These are phyloP conservation scores for Tricholoma matsutake DNA, from an alignment of 768 basidiomycete species.

Conservation along the genomic window DNA sequence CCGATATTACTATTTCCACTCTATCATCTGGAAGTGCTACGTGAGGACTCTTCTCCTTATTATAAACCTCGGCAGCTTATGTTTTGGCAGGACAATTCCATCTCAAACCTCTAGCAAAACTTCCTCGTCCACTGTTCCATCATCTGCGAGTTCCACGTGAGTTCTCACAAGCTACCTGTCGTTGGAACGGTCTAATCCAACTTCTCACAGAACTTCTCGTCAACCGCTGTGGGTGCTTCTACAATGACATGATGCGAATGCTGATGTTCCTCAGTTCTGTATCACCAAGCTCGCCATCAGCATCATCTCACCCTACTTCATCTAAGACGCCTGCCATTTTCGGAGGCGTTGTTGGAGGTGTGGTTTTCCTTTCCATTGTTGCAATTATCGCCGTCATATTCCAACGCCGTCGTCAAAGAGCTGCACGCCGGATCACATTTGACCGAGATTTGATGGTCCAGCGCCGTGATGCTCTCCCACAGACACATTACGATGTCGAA, in stretches of 20 bases:
- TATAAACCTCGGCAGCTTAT: not conserved
- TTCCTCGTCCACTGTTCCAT: not conserved
- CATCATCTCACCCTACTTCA: not conserved
- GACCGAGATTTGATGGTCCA: not conserved
- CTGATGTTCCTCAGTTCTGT: not conserved
- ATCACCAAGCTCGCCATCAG: not conserved
- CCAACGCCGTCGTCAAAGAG: not conserved
- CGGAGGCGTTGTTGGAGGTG: not conserved
- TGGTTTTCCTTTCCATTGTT: not conserved
- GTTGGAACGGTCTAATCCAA: not conserved
- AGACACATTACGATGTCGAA: not conserved
- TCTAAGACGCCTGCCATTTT: not conserved
- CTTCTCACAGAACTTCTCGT: not conserved
- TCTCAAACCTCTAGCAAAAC: not conserved
- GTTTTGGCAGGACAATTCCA: not conserved
- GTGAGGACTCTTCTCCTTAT: not conserved
- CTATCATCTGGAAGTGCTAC: not conserved
- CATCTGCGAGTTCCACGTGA: not conserved
- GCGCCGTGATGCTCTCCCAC: not conserved
- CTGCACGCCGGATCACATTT: not conserved
- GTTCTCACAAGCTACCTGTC: not conserved
- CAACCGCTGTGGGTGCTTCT: not conserved
- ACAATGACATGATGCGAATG: not conserved
- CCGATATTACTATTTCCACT: not conserved
- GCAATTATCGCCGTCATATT: not conserved